These are phyloP conservation scores for Claviceps arundinis DNA, from an alignment of 2,329 filamentous ascomycete species.

Conservation along the genomic window DNA sequence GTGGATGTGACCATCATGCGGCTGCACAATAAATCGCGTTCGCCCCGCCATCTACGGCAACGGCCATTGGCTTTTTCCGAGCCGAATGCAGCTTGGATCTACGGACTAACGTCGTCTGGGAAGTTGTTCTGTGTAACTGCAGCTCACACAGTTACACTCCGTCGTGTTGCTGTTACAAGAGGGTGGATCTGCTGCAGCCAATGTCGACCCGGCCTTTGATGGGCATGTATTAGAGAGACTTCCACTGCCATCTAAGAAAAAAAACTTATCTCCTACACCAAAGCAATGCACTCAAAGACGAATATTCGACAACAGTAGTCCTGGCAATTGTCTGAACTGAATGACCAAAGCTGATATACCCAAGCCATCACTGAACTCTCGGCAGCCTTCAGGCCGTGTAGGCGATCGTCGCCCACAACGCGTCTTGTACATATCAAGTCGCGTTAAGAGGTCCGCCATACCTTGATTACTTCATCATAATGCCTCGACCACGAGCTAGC, in stretches of 20 bases:
- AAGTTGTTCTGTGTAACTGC: no score
- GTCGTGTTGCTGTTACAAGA: conserved; percentile 4
- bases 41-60: background rate
- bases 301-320: conserved; percentile 3
- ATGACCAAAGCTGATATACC: background rate
- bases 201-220: conserved; percentile 15
- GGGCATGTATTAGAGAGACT: conserved; percentile 20
- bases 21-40: background rate
- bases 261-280: conserved; percentile 19
- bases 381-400: background rate
- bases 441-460: conserved; percentile 34
- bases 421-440: conserved; percentile 33
- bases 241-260: conserved; percentile 14
- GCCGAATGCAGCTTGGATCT: background rate
- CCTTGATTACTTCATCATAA: conserved; percentile 29
- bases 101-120: no score
- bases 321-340: background rate
- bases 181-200: conserved; percentile 16
- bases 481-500: conserved; percentile 38
- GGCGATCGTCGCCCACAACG: conserved; percentile 18
- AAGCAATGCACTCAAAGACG: conserved; percentile 6
- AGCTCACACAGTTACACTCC: no score
- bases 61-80: background rate
- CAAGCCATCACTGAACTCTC: background rate
- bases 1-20: background rate